phyloP scores from a whole-genome alignment of 805 yeast genomes.

The Tetrapisispora fleetii region DNA sequence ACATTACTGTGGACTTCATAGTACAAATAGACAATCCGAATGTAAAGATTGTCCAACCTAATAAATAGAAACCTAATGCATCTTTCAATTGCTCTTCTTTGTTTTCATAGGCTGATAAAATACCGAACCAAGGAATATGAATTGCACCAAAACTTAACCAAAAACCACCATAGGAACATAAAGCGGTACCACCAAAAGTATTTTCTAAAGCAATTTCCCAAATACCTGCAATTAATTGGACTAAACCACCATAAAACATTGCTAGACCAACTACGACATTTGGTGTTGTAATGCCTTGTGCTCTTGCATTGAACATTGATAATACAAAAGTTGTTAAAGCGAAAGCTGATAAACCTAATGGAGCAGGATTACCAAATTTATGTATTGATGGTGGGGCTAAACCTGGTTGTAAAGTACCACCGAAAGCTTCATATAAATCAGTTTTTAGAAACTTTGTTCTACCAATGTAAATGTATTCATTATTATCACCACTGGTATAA shows the following conservation, averaged over 20 bases:
- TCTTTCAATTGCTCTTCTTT: constrained; percentile 29
- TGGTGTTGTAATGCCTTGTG: constrained; percentile 42
- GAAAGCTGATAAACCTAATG: constrained; percentile 52
- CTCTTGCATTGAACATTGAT: constrained; percentile 45
- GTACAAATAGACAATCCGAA: constrained; percentile 44
- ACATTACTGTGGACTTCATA: constrained; percentile 54
- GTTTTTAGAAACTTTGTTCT: constrained; percentile 53
- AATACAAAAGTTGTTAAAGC: constrained; percentile 54
- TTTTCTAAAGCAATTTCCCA: constrained; percentile 58
- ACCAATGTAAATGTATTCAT: constrained; percentile 63
- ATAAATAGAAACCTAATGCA: constrained; percentile 49
- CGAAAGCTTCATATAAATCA: constrained; percentile 59
- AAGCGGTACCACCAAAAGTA: constrained; percentile 59
- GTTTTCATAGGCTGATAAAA: constrained; percentile 41
- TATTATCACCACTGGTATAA: constrained; percentile 37
- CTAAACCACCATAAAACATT: constrained; percentile 52
- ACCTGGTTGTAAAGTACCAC: constrained; percentile 79
- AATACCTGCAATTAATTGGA: constrained; percentile 53
- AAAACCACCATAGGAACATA: constrained; percentile 57
- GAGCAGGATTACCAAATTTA: constrained; percentile 56
- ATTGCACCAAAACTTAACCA: constrained; percentile 61
- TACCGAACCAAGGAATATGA: constrained; percentile 49
- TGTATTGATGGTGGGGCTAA: constrained; percentile 45
- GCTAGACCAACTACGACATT: constrained; percentile 50
- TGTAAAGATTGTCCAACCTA: constrained; percentile 60